Base-by-base conservation (phyloP, 2,329 filamentous ascomycete genomes). In the Colletotrichum lindemuthianum region DNA sequence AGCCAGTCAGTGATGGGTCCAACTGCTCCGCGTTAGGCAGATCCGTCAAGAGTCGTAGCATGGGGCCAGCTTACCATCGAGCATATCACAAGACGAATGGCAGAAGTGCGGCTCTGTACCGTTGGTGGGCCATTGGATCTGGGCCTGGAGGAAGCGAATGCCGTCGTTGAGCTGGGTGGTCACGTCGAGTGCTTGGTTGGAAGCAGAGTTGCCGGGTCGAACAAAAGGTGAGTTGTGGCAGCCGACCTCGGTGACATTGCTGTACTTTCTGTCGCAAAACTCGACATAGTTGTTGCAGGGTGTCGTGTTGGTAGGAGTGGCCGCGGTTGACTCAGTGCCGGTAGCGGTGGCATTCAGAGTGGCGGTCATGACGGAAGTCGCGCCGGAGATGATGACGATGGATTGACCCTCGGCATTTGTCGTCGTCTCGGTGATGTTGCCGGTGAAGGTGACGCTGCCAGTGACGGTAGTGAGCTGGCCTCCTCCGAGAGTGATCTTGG, bases 141-240 rank as follows among this genome's bases (percentile, higher is more conserved):
- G 87, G 3, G 77, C 87, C 72, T 90, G 87, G 37, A 90, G 74
- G 68, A 90, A 84, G 32, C 88, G 86, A 41, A 91, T 79, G 36
- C 92, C 92, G 72, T 96, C 92, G 73, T 96, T 86, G 66, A 96
- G 82, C 78, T 96, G 93, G 39, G 84, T 80, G 11, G 81, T 84
- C 52, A 96, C 91, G 16, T 81, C 76, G 48, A 91, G 82, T 34
- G 82, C 82, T 78, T 96, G 92, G 76, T 96, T 96, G 59, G 90
- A 86, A 12, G 89, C 92, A 9, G 90, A 86, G 75, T 91, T 94
- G 69, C 90, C 90, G 13, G 82, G 74, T 8, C 85, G 81, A 44
- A 89, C 84, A 73, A 96, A 96, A 10, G 92, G 91, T 45, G 91
- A 92, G 80, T 96, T 96, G 79, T 96, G 92, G 15, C 89, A 88